Evolutionary conservation across 208 protist species (phyloP).

Genomic region (Angomonas deanei): DNA sequence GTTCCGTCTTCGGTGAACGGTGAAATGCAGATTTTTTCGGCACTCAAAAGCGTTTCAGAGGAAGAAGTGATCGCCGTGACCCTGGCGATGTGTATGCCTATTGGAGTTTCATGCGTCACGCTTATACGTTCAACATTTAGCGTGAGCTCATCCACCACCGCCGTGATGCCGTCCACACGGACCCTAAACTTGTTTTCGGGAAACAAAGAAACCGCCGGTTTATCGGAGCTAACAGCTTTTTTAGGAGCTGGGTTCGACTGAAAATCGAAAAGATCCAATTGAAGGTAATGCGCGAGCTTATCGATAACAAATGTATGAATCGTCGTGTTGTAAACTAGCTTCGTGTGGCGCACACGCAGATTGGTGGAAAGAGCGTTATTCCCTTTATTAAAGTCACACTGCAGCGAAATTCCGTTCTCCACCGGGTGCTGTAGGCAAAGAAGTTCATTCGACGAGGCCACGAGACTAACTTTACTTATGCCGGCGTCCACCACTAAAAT

Average conservation of each 20-base stretch:
- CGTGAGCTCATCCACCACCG: not conserved
- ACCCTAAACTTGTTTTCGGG: not conserved
- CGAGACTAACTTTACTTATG: not conserved
- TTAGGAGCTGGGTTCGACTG: not conserved
- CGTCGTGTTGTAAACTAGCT: not conserved
- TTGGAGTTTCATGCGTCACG: not conserved
- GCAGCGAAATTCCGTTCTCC: not conserved
- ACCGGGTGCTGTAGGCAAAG: not conserved
- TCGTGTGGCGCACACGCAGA: not conserved
- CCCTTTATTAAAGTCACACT: not conserved
- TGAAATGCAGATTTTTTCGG: not conserved
- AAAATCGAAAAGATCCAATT: not conserved
- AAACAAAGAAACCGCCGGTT: not conserved
- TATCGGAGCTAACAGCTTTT: not conserved
- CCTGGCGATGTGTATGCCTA: not conserved
- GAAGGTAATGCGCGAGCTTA: not conserved
- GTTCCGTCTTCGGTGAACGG: not conserved
- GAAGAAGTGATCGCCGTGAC: not conserved
- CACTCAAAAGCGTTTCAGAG: not conserved
- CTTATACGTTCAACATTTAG: not conserved
- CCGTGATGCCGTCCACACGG: not conserved
- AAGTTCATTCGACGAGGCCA: not conserved
- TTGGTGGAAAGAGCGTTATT: not conserved
- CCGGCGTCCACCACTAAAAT: not conserved
- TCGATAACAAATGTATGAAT: not conserved